Base-by-base conservation (phyloP, 495 filamentous ascomycete species). In the Amorphotheca resinae region DNA sequence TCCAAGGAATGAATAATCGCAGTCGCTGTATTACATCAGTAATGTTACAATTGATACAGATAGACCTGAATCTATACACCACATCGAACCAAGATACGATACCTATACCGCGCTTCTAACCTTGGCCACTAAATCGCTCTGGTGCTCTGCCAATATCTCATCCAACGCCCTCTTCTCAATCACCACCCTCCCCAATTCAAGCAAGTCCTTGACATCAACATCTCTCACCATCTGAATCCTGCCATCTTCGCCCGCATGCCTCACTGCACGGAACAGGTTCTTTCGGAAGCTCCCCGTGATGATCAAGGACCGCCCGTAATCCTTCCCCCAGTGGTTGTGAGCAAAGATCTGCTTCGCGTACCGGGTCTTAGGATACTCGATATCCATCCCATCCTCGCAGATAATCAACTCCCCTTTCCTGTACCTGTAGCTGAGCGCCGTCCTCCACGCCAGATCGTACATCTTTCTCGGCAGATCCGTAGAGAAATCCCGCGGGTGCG, bases 381-480 rank as follows among this genome's bases (percentile, higher is more conserved):
- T 64, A 30, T 83, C 76, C 50, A 83, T 69, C 23, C 70, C 66
- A 50, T 82, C 79, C 46, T 87, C 78, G 49, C 91, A 73, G 35
- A 96, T 74, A 36, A 95, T 66, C 59, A 99, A 63, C 66, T 95
- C 82, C 14, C 85, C 88, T 44, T 80, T 78, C 44, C 73, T 65
- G 63, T 87, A 96, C 33, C 93, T 76, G 63, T 93, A 94, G 50
- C 82, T 87, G 42, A 99, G 70, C 1, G 93, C 93, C 25, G 82
- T 96, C 56, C 93, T 77, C 87, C 87, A 96, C 9, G 93, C 93
- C 54, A 93, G 64, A 59, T 95, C 88, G 64, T 99, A 99, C 36
- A 95, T 78, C 70, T 95, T 95, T 51, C 70, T 70, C 38, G 81
- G 87, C 45, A 99, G 68, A 25, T 69, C 73, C 14, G 86, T 87